phyloP scores from a whole-genome alignment of 352 stramenopile species.

The Globisporangium emineosum region DNA sequence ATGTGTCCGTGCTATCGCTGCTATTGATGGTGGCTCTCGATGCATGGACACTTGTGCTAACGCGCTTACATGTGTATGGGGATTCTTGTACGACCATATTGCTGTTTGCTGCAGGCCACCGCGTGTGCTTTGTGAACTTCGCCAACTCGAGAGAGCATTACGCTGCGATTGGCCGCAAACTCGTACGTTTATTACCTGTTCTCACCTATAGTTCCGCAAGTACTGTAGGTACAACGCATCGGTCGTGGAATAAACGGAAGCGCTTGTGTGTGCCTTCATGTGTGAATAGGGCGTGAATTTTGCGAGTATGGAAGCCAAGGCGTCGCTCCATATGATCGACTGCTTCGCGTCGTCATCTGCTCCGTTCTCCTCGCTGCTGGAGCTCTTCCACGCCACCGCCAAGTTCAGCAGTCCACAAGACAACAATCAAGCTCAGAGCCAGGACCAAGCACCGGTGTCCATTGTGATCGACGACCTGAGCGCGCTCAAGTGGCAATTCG shows the following conservation, averaged over 20 bases:
- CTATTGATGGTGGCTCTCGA: neutral
- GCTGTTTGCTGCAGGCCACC: conserved; percentile 28
- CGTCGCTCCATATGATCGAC: conserved; percentile 41
- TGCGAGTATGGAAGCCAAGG: conserved; percentile 26
- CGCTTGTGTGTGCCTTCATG: neutral
- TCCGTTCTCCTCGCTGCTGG: conserved; percentile 2
- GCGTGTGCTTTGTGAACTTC: conserved; percentile 58
- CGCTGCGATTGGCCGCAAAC: conserved; percentile 55
- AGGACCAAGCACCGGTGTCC: conserved; percentile 18
- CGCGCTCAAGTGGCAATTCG: conserved; percentile 58
- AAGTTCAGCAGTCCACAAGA: conserved; percentile 7
- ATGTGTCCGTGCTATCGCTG: too few relatives aligned
- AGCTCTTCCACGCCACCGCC: conserved; percentile 39
- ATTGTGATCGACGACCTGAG: conserved; percentile 71
- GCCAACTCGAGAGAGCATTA: conserved; percentile 57
- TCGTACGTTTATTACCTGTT: conserved; percentile 29
- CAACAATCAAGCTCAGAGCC: conserved; percentile 1
- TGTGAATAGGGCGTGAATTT: conserved; percentile 49
- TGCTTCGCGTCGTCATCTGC: conserved; percentile 16
- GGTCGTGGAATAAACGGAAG: neutral
- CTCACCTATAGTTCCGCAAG: neutral
- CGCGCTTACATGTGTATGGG: neutral
- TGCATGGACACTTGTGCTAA: neutral
- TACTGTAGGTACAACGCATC: too few relatives aligned
- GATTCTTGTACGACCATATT: neutral